Conservation (phyloP, 345 rosid genomes). For the Syzygium jambos region DNA sequence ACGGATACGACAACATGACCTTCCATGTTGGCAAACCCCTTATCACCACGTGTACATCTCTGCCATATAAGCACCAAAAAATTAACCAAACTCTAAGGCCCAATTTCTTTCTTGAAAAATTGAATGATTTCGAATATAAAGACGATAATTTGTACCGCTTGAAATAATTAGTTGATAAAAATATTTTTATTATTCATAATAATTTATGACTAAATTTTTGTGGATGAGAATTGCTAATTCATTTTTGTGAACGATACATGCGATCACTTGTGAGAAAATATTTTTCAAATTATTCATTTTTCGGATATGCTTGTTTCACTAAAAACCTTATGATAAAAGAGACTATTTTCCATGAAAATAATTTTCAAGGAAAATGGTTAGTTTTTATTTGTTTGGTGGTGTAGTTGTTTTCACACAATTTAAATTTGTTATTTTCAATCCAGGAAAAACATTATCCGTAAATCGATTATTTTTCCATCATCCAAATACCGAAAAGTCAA, state of each 20-base stretch:
- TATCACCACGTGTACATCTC: not conserved
- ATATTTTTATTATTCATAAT: not conserved
- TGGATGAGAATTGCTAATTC: not conserved
- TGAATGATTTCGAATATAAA: not conserved
- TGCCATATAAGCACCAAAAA: not conserved
- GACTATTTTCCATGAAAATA: too few relatives aligned
- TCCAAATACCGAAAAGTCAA: too few relatives aligned
- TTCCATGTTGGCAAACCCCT: not conserved
- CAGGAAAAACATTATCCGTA: too few relatives aligned
- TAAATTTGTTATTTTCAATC: too few relatives aligned
- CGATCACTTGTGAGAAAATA: too few relatives aligned
- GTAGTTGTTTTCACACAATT: too few relatives aligned
- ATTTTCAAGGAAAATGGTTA: too few relatives aligned
- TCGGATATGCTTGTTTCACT: too few relatives aligned
- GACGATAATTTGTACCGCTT: accelerated
- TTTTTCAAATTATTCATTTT: too few relatives aligned
- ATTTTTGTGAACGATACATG: not conserved
- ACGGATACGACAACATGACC: not conserved
- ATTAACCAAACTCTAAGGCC: not conserved
- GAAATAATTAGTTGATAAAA: not conserved
- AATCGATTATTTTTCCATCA: too few relatives aligned
- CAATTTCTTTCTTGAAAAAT: not conserved
- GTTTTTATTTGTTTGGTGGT: too few relatives aligned
- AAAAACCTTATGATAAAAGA: too few relatives aligned
- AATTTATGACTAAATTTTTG: not conserved